phyloP scores from a whole-genome alignment of 2,329 filamentous ascomycete species.

The Allantophomopsis cytisporea region DNA sequence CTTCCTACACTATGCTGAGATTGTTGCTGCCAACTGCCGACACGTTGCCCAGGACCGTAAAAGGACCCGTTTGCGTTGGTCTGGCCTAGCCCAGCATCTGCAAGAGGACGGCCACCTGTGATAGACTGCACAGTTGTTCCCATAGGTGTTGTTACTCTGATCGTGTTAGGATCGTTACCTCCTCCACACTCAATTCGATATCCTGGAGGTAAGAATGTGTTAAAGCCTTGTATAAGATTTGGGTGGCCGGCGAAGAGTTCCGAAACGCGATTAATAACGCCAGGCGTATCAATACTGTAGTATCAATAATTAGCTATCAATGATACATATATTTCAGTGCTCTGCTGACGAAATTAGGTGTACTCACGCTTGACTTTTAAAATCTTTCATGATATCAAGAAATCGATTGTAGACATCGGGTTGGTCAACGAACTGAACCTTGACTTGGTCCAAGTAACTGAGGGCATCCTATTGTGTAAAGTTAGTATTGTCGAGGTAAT shows the following conservation, averaged over 20 bases:
- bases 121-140: constrained; percentile 94
- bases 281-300: constrained; percentile 79
- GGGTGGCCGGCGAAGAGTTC: constrained; percentile 93
- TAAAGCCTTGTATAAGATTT: constrained; percentile 92
- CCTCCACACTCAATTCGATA: constrained; percentile 95
- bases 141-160: constrained; percentile 92
- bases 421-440: constrained; percentile 93
- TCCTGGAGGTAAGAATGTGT: constrained; percentile 89
- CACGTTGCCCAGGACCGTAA: constrained; percentile 18
- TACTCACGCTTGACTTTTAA: constrained; percentile 88
- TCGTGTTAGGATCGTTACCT: constrained; percentile 88
- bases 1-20: constrained; percentile 48
- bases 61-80: constrained; percentile 20
- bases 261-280: constrained; percentile 92
- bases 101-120: constrained; percentile 32
- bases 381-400: constrained; percentile 98
- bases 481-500: constrained; percentile 5
- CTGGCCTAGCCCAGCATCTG: constrained; percentile 17
- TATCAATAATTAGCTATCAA: no score
- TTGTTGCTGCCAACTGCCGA: constrained; percentile 37
- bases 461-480: constrained; percentile 50
- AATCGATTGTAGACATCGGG: constrained; percentile 97
- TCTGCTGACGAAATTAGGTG: neutral
- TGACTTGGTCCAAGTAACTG: constrained; percentile 95
- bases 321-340: no score